Evolutionary conservation across 345 rosid species (phyloP), one percentile per base, ranked within the genome.

Genomic region (Balakata baccata): DNA sequence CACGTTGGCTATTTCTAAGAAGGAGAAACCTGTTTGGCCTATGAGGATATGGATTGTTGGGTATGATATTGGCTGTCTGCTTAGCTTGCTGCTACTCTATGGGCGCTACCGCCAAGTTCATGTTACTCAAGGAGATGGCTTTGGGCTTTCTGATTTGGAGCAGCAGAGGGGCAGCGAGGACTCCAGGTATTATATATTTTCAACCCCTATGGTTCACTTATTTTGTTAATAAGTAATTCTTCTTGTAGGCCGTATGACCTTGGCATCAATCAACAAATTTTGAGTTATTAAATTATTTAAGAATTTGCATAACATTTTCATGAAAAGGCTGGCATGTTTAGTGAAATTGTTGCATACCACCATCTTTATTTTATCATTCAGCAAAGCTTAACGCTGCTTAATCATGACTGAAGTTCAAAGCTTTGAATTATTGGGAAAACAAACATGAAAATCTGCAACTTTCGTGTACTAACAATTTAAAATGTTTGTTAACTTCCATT

Each of bases 21-120:
- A 63, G 66, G 99, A 96, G 82, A 93, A 64, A 53, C 95, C 99
- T 6, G 83, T 90, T 75, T 93, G 98, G 99, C 99, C 98, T 13
- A 86, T 93, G 84, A 84, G 99, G 79, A 82, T 91, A 66, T 95
- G 98, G 98, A 89, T 95, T 59, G 81, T 81, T 12, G 94, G 94
- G 3, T 95, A 95, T 66, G 96, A 91, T 77, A 77, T 91, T 41
- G 99, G 97, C 5, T 91, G 94, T 72, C 77, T 84, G 52, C 93
- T 92, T 39, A 91, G 81, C 75, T 71, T 95, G 80, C 79, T 91
- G 80, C 80, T 90, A 6, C 86, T 95, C 20, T 89, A 89, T 68
- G 99, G 97, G 10, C 94, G 97, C 12, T 90, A 84, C 85, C 82
- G 84, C 54, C 90, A 86, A 6, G 68, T 83, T 57, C 69, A 77